Evolutionary conservation across 78 protist species (phyloP).

Genomic region (Tieghemostelium lacteum): DNA sequence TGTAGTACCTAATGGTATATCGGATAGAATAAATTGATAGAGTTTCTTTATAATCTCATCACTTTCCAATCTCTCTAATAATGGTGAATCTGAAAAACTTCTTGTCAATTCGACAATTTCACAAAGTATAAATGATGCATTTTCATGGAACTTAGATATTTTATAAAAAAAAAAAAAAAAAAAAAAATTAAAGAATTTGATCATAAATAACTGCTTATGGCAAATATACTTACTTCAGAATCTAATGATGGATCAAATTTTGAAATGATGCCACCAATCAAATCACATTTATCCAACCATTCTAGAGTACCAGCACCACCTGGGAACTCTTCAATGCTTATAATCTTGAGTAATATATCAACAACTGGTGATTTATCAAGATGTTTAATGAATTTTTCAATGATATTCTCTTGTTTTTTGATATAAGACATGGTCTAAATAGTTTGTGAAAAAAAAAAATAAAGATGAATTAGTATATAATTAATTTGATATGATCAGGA

Average conservation of each 20-base stretch:
- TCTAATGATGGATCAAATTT: constrained; percentile 72
- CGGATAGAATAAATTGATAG: constrained; percentile 46
- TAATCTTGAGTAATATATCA: constrained; percentile 77
- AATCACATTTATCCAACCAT: constrained; percentile 66
- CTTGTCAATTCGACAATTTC: constrained; percentile 76
- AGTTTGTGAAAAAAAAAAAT: not conserved
- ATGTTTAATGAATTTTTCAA: constrained; percentile 75
- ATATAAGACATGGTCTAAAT: constrained; percentile 77
- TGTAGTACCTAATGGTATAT: constrained; percentile 69
- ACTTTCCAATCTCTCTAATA: constrained; percentile 62
- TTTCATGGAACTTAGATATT: constrained; percentile 58
- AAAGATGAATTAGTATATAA: no score
- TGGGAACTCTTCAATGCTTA: constrained; percentile 65
- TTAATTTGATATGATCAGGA: not conserved
- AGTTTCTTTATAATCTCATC: constrained; percentile 71
- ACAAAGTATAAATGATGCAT: constrained; percentile 74
- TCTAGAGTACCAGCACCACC: constrained; percentile 84
- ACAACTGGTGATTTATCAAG: constrained; percentile 80
- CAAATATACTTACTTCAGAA: constrained; percentile 29
- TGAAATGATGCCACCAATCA: constrained; percentile 64
- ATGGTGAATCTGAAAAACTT: constrained; percentile 63
- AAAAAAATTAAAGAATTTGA: not conserved
- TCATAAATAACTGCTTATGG: not conserved
- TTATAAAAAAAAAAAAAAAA: not conserved
- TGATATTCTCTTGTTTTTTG: constrained; percentile 52